These are phyloP conservation scores for Aspergillus proliferans DNA, from an alignment of 2,329 filamentous ascomycete genomes.

Conservation along the genomic window DNA sequence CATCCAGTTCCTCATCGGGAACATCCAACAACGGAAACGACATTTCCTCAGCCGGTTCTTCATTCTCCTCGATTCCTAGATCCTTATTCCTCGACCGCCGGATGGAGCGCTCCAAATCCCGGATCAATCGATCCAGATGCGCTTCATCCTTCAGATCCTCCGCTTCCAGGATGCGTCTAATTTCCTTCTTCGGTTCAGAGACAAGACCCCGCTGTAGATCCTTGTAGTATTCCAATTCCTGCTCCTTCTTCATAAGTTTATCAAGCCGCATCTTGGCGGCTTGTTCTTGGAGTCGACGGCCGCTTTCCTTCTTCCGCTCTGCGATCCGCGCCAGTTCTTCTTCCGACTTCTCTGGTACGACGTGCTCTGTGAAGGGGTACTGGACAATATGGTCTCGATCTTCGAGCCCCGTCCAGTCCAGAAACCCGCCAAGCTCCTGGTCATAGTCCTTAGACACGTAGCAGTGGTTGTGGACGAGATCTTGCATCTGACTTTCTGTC, in stretches of 20 bases:
- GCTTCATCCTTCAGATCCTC: conserved; percentile 90
- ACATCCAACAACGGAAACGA: conserved; percentile 84
- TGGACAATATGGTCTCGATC: conserved; percentile 85
- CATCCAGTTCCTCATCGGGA: conserved; percentile 87
- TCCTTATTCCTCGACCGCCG: conserved; percentile 89
- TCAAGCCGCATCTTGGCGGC: conserved; percentile 96
- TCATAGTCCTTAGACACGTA: conserved; percentile 84
- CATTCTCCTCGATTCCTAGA: conserved; percentile 74
- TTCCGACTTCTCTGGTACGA: conserved; percentile 84
- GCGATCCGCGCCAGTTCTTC: conserved; percentile 86
- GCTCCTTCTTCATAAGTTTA: conserved; percentile 90
- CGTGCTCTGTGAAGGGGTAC: conserved; percentile 86
- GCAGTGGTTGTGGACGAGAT: conserved; percentile 81
- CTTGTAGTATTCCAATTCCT: conserved; percentile 91
- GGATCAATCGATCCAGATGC: conserved; percentile 75
- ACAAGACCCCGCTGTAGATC: conserved; percentile 67
- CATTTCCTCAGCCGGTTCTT: conserved; percentile 68
- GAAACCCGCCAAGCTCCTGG: conserved; percentile 63
- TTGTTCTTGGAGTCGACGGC: conserved; percentile 84
- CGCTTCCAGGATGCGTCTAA: conserved; percentile 73
- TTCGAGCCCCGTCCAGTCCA: conserved; percentile 89
- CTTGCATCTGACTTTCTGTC: conserved; percentile 77
- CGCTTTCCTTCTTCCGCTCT: conserved; percentile 92
- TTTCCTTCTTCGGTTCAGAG: conserved; percentile 84
- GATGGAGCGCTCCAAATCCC: conserved; percentile 84